Evolutionary conservation across 441 rosid species (phyloP).

Genomic region (Geranium incanum): DNA sequence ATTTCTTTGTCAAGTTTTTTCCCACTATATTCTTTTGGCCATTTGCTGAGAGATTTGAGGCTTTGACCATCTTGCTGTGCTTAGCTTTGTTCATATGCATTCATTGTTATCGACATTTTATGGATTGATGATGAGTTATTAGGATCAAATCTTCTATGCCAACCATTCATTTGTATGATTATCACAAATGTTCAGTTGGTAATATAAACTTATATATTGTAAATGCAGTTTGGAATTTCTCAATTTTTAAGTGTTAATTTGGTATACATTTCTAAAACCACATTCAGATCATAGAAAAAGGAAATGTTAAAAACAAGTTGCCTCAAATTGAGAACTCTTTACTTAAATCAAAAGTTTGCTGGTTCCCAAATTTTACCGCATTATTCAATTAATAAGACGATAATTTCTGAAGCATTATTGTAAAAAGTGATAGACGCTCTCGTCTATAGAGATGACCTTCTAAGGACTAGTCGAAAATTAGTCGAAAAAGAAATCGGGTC

Average conservation of each 20-base stretch:
- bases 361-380: no score
- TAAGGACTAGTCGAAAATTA: no score
- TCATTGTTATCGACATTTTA: not conserved
- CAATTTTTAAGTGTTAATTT: not conserved
- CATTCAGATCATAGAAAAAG: not conserved
- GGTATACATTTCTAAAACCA: no score
- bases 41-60: constrained; percentile 6
- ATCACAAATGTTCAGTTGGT: not conserved
- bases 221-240: not conserved
- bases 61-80: constrained; percentile 17
- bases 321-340: no score
- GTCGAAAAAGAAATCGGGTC: no score
- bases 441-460: no score
- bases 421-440: no score
- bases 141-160: not conserved
- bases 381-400: no score
- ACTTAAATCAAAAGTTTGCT: no score
- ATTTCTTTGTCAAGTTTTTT: not conserved
- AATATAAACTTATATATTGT: no score
- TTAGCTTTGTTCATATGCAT: constrained; percentile 11
- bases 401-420: no score
- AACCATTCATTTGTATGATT: not conserved
- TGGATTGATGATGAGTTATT: not conserved
- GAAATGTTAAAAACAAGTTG: no score
- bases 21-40: constrained; percentile 20